Evolutionary conservation across 176 grass and related monocot species (phyloP).

Genomic region (Cymbopogon citratus): DNA sequence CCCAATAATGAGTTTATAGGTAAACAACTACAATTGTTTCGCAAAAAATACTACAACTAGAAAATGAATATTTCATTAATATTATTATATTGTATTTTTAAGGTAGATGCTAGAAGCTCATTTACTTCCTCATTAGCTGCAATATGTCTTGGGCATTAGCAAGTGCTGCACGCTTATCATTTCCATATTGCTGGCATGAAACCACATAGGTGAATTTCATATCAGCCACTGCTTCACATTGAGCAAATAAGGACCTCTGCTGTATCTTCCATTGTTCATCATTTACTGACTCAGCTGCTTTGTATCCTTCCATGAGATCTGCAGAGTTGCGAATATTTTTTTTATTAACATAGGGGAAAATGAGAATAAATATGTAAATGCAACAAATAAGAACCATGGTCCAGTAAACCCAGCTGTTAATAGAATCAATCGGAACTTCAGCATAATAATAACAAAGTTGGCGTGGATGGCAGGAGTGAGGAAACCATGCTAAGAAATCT

Average conservation of each 20-base stretch:
- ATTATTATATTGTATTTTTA: background rate
- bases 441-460: background rate
- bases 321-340: constrained; percentile 13
- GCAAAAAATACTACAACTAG: background rate
- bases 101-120: constrained; percentile 12
- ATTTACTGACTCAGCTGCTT: constrained; percentile 63
- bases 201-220: constrained; percentile 98
- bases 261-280: constrained; percentile 62
- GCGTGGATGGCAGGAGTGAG: background rate
- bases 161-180: constrained; percentile 82
- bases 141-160: constrained; percentile 75
- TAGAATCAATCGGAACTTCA: background rate
- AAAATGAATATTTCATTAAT: constrained; percentile 5
- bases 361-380: constrained; percentile 13
- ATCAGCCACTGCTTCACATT: constrained; percentile 84
- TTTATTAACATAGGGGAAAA: background rate
- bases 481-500: background rate
- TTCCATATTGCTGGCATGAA: constrained; percentile 96
- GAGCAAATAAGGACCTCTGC: constrained; percentile 52
- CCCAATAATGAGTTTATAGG: background rate
- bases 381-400: constrained; percentile 11
- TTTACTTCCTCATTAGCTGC: constrained; percentile 85
- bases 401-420: background rate
- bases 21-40: background rate
- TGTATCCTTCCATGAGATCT: constrained; percentile 96